Evolutionary conservation across 345 rosid genomes (phyloP), one percentile per base, ranked within the genome.

Genomic region (Populus tremula): DNA sequence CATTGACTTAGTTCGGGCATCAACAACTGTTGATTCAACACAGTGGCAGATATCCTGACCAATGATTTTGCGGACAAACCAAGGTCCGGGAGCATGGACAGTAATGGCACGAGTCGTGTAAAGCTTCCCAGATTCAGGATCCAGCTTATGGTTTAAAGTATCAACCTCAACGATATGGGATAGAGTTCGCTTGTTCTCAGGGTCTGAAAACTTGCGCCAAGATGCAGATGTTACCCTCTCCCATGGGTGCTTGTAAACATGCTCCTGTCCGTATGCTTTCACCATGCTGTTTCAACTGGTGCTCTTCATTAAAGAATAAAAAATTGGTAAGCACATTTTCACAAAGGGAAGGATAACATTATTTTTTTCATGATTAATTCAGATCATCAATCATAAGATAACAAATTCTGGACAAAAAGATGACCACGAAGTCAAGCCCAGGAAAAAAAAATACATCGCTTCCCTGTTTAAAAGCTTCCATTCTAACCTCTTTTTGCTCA

Each of bases 11-110:
- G 89, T 82, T 64, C 78, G 84, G n/a, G 84, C 92, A 84, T 93
- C 94, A n/a, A 95, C 99, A 62, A 89, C 90, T 0, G 98, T 95
- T 8, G 97, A 87, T 77, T 96, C 98, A 69, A 96, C 89, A 74
- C 94, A 92, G 83, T 95, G 96, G 84, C 98, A 93, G 63, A 92
- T 92, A 71, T 96, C 99, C 76, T 93, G 97, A n/a, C 99, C 97
- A 6, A 93, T 69, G 41, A 96, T 90, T 79, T 85, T 85, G 80
- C 88, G 94, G 54, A 93, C 79, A 70, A 95, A 92, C 99, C 98
- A 96, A 53, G 99, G 96, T 23, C 99, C 99, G 0, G 98, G 96
- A 71, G 94, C 89, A 80, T 93, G 99, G 70, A 93, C 77, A 13
- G 96, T 91, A 59, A 93, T 87, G 4, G 93, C 98, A 45, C 96